phyloP scores from a whole-genome alignment of 176 grass and related monocot genomes.

The Luzula sylvatica region DNA sequence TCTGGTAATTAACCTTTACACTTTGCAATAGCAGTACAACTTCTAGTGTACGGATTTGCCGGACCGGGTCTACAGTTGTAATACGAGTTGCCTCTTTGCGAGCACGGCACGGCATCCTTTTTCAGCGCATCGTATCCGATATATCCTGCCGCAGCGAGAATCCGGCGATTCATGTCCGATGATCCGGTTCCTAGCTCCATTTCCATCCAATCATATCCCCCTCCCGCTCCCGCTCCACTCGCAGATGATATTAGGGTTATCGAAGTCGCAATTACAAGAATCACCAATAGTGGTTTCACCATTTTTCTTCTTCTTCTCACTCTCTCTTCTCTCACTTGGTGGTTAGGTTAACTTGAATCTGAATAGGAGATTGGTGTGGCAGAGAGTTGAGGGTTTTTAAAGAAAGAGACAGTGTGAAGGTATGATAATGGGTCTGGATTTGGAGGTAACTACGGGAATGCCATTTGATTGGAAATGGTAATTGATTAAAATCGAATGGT shows the following conservation, averaged over 20 bases:
- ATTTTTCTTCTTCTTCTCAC: neutral
- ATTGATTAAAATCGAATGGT: no score
- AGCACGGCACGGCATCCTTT: conserved; percentile 7
- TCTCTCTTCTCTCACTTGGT: conserved; percentile 5
- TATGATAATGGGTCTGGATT: neutral
- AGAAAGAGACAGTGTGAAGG: neutral
- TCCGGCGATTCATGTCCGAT: conserved; percentile 13
- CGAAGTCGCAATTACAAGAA: neutral
- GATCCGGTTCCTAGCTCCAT: conserved; percentile 13
- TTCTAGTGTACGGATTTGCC: conserved; percentile 22
- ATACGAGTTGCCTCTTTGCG: conserved; percentile 19
- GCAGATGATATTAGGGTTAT: neutral
- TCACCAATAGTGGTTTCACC: neutral
- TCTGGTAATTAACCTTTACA: conserved; percentile 7
- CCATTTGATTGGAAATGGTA: neutral
- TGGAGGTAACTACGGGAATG: neutral
- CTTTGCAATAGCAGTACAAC: conserved; percentile 19
- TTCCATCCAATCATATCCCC: conserved; percentile 24
- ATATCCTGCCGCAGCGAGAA: conserved; percentile 19
- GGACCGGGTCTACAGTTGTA: conserved; percentile 29
- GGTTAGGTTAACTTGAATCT: neutral
- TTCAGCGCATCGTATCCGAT: conserved; percentile 23
- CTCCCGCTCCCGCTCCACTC: conserved; percentile 1
- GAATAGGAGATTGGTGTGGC: neutral
- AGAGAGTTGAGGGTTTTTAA: neutral